Conservation (phyloP, 2,329 filamentous ascomycete species). For the Ploettnerulaceae sp. region DNA sequence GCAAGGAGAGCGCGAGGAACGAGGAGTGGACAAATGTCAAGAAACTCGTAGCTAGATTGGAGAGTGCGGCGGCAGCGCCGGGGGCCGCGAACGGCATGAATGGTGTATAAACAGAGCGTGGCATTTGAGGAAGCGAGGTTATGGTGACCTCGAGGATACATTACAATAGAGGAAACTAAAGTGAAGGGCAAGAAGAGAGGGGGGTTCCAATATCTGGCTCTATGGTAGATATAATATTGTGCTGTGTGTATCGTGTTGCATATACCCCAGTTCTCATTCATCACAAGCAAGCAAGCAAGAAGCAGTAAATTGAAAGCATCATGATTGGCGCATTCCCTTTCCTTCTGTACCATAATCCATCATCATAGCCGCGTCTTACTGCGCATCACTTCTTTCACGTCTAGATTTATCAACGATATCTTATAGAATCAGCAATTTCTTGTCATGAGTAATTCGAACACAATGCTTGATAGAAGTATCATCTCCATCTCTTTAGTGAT, state of each 20-base stretch:
- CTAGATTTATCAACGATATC: no score
- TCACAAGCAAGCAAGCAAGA: not conserved
- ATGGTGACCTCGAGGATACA: no score
- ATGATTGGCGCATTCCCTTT: not conserved
- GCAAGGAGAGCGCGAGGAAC: slow-evolving; percentile 73
- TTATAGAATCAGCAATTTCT: no score
- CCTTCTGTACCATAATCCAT: not conserved
- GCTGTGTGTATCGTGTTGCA: slow-evolving; percentile 17
- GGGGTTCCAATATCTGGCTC: slow-evolving; percentile 9
- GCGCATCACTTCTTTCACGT: not conserved
- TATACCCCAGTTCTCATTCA: slow-evolving; percentile 24
- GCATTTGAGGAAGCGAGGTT: not conserved
- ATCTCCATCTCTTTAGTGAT: no score
- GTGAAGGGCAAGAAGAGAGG: no score
- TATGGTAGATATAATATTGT: slow-evolving; percentile 24
- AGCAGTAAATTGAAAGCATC: slow-evolving; percentile 1
- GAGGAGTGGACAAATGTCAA: slow-evolving; percentile 95
- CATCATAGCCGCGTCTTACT: not conserved
- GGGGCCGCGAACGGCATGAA: slow-evolving; percentile 22
- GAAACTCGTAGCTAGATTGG: slow-evolving; percentile 74
- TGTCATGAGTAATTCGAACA: no score
- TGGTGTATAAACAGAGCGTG: slow-evolving; percentile 10
- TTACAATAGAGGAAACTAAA: no score
- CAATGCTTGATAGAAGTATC: no score
- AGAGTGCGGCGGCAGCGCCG: slow-evolving; percentile 38